Percentiles rank a stretch among this genome's conserved stretches.
These are phyloP conservation scores for Carex cristatella DNA, from an alignment of 176 grass and related monocot genomes.

Conservation along the genomic window DNA sequence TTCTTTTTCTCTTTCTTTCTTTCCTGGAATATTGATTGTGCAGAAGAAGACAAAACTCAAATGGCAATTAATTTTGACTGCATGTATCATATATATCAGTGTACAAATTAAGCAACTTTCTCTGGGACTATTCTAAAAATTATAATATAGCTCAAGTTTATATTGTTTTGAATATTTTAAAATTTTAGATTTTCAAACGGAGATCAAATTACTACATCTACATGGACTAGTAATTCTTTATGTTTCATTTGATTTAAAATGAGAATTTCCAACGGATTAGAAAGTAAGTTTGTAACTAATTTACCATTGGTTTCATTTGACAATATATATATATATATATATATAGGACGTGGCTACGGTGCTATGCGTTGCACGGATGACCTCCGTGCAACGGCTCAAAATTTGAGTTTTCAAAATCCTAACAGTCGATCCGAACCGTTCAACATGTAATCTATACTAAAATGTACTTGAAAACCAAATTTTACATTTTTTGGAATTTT, in stretches of 20 bases:
- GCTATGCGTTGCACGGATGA: too few relatives aligned
- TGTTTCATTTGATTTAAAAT: neutral
- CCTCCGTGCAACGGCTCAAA: too few relatives aligned
- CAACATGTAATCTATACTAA: too few relatives aligned
- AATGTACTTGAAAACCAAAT: too few relatives aligned
- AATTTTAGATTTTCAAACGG: neutral
- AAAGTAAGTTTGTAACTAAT: too few relatives aligned
- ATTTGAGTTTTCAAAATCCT: too few relatives aligned
- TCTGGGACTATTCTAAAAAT: neutral
- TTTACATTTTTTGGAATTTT: too few relatives aligned
- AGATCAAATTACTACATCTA: neutral
- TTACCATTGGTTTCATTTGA: too few relatives aligned
- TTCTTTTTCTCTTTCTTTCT: neutral
- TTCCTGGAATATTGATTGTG: neutral
- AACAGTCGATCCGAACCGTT: too few relatives aligned
- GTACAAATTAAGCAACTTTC: neutral
- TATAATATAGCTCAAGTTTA: neutral
- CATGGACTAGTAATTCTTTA: neutral
- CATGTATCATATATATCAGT: neutral
- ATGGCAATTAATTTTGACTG: neutral
- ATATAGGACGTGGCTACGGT: too few relatives aligned
- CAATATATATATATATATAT: too few relatives aligned
- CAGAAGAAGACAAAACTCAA: constrained; percentile 13
- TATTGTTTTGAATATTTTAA: neutral
- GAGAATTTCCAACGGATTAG: neutral